phyloP scores from a whole-genome alignment of 441 rosid species.

The Isatis lusitanica region DNA sequence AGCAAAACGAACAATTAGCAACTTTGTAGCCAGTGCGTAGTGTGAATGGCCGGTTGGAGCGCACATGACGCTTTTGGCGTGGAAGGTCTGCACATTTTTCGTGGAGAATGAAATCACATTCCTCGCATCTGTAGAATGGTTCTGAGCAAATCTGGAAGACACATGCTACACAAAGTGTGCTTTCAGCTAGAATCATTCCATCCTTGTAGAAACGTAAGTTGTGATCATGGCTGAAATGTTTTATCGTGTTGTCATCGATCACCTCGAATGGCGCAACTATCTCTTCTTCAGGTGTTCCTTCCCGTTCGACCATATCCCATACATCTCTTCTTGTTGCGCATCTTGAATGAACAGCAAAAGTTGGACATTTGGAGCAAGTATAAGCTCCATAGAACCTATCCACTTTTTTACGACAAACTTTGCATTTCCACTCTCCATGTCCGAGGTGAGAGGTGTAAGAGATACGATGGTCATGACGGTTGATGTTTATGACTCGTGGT shows the following conservation, averaged over 20 bases:
- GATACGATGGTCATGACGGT: neutral
- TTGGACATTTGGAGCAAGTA: slow-evolving; percentile 5
- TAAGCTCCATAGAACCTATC: slow-evolving; percentile 29
- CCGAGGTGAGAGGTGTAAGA: slow-evolving; percentile 6
- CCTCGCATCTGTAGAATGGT: slow-evolving; percentile 9
- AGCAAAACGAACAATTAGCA: too few species aligned
- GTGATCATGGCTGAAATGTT: slow-evolving; percentile 28
- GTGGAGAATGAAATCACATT: slow-evolving; percentile 19
- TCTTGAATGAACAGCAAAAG: neutral
- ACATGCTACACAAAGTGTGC: slow-evolving; percentile 2
- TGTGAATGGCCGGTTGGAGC: neutral
- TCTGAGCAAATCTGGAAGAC: neutral
- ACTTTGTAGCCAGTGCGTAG: neutral
- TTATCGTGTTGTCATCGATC: slow-evolving; percentile 8
- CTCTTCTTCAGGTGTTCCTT: neutral
- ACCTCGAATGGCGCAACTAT: neutral
- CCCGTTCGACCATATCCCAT: slow-evolving; percentile 8
- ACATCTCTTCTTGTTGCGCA: neutral
- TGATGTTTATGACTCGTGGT: slow-evolving; percentile 20
- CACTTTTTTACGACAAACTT: neutral
- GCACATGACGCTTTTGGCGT: neutral
- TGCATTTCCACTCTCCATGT: neutral
- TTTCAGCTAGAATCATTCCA: neutral
- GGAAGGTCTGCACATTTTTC: slow-evolving; percentile 28
- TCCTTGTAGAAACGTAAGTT: neutral